Evolutionary conservation across 73 alveolate species (phyloP).

Genomic region (Diophrys appendiculata): DNA sequence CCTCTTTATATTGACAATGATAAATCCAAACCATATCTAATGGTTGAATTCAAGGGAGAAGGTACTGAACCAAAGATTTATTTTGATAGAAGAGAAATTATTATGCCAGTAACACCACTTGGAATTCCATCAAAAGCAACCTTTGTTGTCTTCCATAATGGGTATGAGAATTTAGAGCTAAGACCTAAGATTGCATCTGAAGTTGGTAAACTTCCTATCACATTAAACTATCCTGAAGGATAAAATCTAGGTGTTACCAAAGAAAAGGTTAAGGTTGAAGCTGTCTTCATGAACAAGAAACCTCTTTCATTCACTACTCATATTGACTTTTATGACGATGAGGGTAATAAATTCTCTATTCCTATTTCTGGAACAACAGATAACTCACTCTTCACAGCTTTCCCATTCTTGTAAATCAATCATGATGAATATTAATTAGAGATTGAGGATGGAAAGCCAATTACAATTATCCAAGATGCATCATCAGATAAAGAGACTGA

Average conservation of each 20-base stretch:
- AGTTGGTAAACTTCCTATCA: constrained; percentile 79
- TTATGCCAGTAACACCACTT: constrained; percentile 95
- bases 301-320: constrained; percentile 96
- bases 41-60: constrained; percentile 92
- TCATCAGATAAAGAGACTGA: constrained; percentile 80
- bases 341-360: constrained; percentile 91
- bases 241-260: constrained; percentile 78
- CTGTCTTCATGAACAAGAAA: constrained; percentile 79
- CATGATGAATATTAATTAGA: constrained; percentile 79
- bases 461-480: constrained; percentile 79
- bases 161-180: constrained; percentile 94
- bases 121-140: constrained; percentile 88
- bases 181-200: constrained; percentile 88
- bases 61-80: constrained; percentile 95
- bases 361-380: constrained; percentile 97
- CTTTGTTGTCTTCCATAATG: constrained; percentile 92
- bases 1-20: constrained; percentile 88
- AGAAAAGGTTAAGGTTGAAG: constrained; percentile 90
- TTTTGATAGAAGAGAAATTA: constrained; percentile 96
- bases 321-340: constrained; percentile 94
- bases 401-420: constrained; percentile 87
- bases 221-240: constrained; percentile 88
- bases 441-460: constrained; percentile 81
- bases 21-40: constrained; percentile 76
- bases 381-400: constrained; percentile 89